phyloP scores from a whole-genome alignment of 768 basidiomycete genomes.

The Cytidiella melzeri region DNA sequence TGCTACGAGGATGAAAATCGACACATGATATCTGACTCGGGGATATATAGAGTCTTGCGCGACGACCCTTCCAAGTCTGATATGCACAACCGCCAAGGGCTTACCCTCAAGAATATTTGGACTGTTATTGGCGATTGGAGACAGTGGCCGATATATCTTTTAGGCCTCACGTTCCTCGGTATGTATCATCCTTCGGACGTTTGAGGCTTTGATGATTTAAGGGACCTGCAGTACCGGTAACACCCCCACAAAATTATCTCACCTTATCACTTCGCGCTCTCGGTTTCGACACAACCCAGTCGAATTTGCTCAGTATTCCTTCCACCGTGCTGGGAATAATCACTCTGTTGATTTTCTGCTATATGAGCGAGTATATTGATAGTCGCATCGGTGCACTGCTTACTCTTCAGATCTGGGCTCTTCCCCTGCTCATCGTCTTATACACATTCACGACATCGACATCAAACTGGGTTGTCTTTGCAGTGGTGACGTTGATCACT shows the following conservation, averaged over 20 bases:
- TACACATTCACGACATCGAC: slow-evolving; percentile 44
- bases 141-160: slow-evolving; percentile 60
- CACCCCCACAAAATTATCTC: slow-evolving; percentile 55
- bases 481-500: slow-evolving; percentile 46
- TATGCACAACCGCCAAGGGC: slow-evolving; percentile 73
- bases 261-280: slow-evolving; percentile 56
- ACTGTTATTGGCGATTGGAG: slow-evolving; percentile 52
- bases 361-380: slow-evolving; percentile 44
- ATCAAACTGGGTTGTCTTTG: slow-evolving; percentile 51
- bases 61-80: slow-evolving; percentile 62
- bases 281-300: slow-evolving; percentile 57
- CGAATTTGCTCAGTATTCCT: slow-evolving; percentile 59
- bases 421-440: slow-evolving; percentile 53
- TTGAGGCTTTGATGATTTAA: not conserved
- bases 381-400: slow-evolving; percentile 45
- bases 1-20: too few relatives aligned
- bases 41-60: slow-evolving; percentile 37
- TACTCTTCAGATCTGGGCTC: slow-evolving; percentile 53
- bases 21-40: not conserved
- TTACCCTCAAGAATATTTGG: slow-evolving; percentile 43
- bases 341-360: slow-evolving; percentile 37
- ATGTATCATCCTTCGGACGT: slow-evolving; percentile 13
- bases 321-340: slow-evolving; percentile 42
- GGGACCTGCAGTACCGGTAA: slow-evolving; percentile 41
- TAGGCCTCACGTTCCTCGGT: slow-evolving; percentile 52